Percentiles rank a stretch among this genome's conserved stretches.
Conservation (phyloP, 2,329 filamentous ascomycete species). For the Massarina eburnea region DNA sequence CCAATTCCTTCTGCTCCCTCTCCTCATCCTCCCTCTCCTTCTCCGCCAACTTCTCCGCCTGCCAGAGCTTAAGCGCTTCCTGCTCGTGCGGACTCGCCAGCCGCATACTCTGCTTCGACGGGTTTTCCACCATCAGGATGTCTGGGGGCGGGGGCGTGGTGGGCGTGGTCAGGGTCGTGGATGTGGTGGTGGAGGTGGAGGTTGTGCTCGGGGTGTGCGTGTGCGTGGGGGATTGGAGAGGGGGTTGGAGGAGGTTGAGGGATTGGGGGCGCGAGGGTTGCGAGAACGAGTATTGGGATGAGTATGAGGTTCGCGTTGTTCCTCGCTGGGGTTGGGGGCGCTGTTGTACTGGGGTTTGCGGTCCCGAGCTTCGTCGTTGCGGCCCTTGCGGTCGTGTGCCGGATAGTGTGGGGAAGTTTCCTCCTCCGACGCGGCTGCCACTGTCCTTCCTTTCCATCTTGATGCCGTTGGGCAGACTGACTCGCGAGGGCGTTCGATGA, state of each 20-base stretch:
- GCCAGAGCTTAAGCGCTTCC: slow-evolving; percentile 13
- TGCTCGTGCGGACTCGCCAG: slow-evolving; percentile 1
- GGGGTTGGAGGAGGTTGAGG: neutral
- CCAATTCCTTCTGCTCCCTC: slow-evolving; percentile 13
- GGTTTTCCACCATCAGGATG: slow-evolving; percentile 5
- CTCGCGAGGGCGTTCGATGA: neutral
- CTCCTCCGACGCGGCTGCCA: too few relatives aligned
- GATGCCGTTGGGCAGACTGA: neutral
- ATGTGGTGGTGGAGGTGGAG: neutral
- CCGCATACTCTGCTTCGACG: slow-evolving; percentile 3
- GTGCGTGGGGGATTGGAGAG: neutral
- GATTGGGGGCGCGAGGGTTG: neutral
- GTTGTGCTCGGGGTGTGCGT: neutral
- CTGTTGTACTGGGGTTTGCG: neutral
- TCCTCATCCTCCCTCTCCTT: slow-evolving; percentile 13
- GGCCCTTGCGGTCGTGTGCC: too few relatives aligned
- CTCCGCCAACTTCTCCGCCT: slow-evolving; percentile 14
- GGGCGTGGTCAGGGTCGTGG: too few relatives aligned
- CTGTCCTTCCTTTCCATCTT: too few relatives aligned
- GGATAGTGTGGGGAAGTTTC: too few relatives aligned
- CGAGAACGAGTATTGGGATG: neutral
- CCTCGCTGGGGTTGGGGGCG: neutral
- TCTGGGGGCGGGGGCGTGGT: neutral
- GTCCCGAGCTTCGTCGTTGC: too few relatives aligned
- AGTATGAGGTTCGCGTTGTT: neutral